Evolutionary conservation across 257 asterid genomes (phyloP), one percentile per base, ranked within the genome.

Genomic region (Nicotiana otophora): DNA sequence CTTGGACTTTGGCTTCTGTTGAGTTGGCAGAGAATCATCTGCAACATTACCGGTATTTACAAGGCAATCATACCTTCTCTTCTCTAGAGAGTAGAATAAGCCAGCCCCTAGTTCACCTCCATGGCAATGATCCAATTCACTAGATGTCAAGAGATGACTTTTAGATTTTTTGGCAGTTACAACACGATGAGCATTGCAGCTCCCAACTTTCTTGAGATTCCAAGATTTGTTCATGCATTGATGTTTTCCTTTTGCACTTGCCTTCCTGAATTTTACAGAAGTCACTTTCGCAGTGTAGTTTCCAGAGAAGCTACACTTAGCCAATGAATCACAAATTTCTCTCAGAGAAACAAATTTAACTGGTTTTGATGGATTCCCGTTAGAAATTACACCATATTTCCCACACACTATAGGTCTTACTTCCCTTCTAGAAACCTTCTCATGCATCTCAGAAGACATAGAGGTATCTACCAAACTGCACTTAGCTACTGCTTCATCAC

Each of bases 371-470:
- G 87, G 80, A 74, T 88, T 85, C 34, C 83, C 94, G 82, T 89
- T 92, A 76, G 93, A 85, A 75, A 92, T 90, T 84, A 90, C 84
- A 36, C 94, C 96, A 85, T 89, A 92, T 84, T 87, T 89, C 79
- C 89, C 93, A 70, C 81, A 79, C 66, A 89, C 92, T 46, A 84
- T 75, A 70, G 96, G 96, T 85, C 87, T 88, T 78, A 63, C 86
- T 81, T 65, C 83, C 84, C 81, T 61, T 60, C 81, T 84, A 81
- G 64, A 75, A 60, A 69, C 64, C 84, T 70, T 85, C 63, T 16
- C 61, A 19, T 82, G 81, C 81, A 83, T 77, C 77, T 70, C 81
- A 51, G 80, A 77, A 81, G 85, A 81, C 68, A 58, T 79, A 80
- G 39, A 30, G 84, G 86, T 70, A 84, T 78, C 86, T 66, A 83